These are phyloP conservation scores for Trapa bicornis DNA, from an alignment of 345 rosid species.

Conservation along the genomic window DNA sequence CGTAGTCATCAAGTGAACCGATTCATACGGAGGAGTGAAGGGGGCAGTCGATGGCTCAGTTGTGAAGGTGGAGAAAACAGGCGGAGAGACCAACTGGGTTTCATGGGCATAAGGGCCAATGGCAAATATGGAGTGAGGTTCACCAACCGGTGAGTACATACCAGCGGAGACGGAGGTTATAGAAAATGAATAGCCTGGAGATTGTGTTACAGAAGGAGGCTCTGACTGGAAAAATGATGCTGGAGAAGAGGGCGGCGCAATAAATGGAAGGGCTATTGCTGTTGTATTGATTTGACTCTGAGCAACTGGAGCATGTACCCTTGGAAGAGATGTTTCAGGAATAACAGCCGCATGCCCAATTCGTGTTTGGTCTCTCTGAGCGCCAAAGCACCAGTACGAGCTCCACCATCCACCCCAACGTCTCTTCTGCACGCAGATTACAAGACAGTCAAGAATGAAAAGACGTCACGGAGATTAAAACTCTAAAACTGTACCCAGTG, in stretches of 20 bases:
- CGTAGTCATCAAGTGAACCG: constrained; percentile 65
- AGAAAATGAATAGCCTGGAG: constrained; percentile 63
- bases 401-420: constrained; percentile 71
- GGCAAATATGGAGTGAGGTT: constrained; percentile 79
- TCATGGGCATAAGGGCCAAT: constrained; percentile 92
- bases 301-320: constrained; percentile 21
- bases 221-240: constrained; percentile 90
- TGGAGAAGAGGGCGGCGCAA: constrained; percentile 96
- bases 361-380: constrained; percentile 41
- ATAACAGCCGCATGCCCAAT: constrained; percentile 54
- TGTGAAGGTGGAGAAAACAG: constrained; percentile 76
- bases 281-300: constrained; percentile 29
- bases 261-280: constrained; percentile 41
- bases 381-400: constrained; percentile 64
- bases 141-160: constrained; percentile 46
- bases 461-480: not conserved
- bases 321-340: constrained; percentile 38
- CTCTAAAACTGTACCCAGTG: not conserved
- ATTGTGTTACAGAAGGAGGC: constrained; percentile 74
- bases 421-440: constrained; percentile 33
- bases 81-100: constrained; percentile 88
- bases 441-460: not conserved
- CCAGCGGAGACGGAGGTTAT: constrained; percentile 46
- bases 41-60: constrained; percentile 99
- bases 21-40: constrained; percentile 80